These are phyloP conservation scores for Ailanthus altissimus DNA, from an alignment of 345 rosid genomes.

Conservation along the genomic window DNA sequence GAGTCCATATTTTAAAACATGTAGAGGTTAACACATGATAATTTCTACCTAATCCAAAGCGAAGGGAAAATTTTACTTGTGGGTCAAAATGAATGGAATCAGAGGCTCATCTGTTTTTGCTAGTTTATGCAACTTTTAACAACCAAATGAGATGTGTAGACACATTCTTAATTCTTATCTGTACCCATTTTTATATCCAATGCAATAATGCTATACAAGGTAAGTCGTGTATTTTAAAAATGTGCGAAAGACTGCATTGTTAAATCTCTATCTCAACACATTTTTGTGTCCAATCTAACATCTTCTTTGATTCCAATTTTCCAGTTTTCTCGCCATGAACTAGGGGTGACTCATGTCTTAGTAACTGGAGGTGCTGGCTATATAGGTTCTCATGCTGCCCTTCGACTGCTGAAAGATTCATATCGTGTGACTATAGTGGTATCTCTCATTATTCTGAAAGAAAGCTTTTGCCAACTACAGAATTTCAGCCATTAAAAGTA, in stretches of 20 bases:
- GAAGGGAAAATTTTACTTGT: neutral
- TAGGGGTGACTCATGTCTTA: slow-evolving; percentile 59
- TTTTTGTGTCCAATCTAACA: neutral
- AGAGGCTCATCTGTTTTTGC: neutral
- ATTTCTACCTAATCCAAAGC: too few species aligned
- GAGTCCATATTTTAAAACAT: too few species aligned
- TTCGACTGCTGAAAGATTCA: slow-evolving; percentile 63
- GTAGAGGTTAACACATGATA: too few species aligned
- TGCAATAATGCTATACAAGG: too few species aligned
- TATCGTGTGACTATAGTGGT: slow-evolving; percentile 75
- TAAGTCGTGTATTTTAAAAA: too few species aligned
- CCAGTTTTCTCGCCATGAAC: slow-evolving; percentile 48
- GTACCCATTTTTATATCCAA: neutral
- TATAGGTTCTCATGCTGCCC: slow-evolving; percentile 77
- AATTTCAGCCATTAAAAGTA: neutral
- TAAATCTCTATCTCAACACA: too few species aligned
- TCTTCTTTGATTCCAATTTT: neutral
- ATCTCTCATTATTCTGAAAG: neutral
- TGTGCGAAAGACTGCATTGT: too few species aligned
- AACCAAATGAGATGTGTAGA: too few species aligned
- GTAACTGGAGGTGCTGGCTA: slow-evolving; percentile 88
- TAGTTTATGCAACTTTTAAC: too few species aligned
- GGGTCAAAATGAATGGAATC: neutral
- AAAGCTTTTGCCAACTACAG: neutral
- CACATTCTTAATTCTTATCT: too few species aligned